Conservation (phyloP, 1,284 basidiomycete genomes). For the Puccinia novopanici region DNA sequence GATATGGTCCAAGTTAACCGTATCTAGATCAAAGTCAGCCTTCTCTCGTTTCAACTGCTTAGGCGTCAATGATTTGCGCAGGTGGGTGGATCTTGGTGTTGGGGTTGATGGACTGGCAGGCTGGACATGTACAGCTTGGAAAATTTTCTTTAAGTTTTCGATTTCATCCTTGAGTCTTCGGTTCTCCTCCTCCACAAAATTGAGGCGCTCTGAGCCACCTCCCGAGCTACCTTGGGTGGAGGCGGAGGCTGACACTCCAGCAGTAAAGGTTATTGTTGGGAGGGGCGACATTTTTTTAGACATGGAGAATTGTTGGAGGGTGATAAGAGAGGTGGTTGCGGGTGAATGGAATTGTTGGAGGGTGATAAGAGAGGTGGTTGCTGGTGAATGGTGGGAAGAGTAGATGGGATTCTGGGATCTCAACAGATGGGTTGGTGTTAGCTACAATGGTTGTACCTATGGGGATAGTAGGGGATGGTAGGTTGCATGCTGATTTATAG, state of each 20-base stretch:
- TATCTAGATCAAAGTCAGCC: neutral
- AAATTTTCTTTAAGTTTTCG: conserved; percentile 17
- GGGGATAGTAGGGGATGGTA: no score
- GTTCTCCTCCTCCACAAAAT: conserved; percentile 39
- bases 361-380: no score
- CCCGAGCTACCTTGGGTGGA: neutral
- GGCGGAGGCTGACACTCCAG: neutral
- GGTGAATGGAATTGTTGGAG: no score
- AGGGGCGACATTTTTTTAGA: conserved; percentile 3
- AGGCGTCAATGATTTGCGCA: neutral
- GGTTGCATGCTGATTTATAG: no score
- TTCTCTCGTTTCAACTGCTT: neutral
- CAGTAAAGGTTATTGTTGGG: neutral
- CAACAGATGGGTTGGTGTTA: no score
- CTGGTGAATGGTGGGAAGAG: no score
- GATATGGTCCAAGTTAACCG: neutral
- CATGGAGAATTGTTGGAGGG: no score
- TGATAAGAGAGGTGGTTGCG: no score
- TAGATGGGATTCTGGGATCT: no score
- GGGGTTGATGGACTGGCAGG: neutral
- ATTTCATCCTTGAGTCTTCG: conserved; percentile 21
- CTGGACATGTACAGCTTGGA: conserved; percentile 7
- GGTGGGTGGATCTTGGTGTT: no score
- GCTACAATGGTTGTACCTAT: no score
- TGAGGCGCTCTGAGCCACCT: neutral